Evolutionary conservation across 1,139 yeast species (phyloP).

Genomic region (Hansenula sp.): DNA sequence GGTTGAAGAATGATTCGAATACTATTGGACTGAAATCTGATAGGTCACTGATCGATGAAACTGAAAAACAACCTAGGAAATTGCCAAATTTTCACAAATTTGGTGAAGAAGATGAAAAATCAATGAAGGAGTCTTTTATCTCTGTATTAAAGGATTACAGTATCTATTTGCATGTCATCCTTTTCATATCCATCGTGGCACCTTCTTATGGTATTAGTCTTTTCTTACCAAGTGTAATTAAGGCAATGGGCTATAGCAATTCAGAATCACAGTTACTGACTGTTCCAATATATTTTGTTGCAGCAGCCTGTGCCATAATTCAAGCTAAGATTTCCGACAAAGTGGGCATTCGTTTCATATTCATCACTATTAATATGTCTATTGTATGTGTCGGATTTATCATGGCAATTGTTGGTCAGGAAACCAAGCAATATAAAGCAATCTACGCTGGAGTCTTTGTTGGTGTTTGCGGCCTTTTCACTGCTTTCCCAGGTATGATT

Average conservation of each 20-base stretch:
- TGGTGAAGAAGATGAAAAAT: conserved; percentile 12
- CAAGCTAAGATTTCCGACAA: conserved; percentile 30
- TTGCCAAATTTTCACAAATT: not conserved
- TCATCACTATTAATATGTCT: conserved; percentile 25
- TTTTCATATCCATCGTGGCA: conserved; percentile 8
- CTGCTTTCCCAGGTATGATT: conserved; percentile 33
- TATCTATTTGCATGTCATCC: conserved; percentile 14
- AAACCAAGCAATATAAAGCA: conserved; percentile 19
- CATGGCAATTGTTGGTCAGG: conserved; percentile 24
- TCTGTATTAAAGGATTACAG: conserved; percentile 17
- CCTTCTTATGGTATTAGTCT: conserved; percentile 12
- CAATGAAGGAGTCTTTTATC: conserved; percentile 8
- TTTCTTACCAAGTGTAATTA: not conserved
- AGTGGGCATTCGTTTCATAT: conserved; percentile 30
- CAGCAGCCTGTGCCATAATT: conserved; percentile 27
- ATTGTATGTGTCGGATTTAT: conserved; percentile 31
- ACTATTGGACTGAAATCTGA: not conserved
- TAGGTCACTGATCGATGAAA: not conserved
- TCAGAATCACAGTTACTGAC: conserved; percentile 30
- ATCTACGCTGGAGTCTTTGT: conserved; percentile 34
- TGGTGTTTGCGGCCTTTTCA: conserved; percentile 31
- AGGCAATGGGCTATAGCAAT: conserved; percentile 27
- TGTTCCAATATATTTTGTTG: conserved; percentile 32
- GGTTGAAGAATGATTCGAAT: conserved; percentile 32
- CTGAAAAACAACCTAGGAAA: not conserved